These are phyloP conservation scores for Hymenoscyphus fructigenus DNA, from an alignment of 2,329 filamentous ascomycete genomes.

Conservation along the genomic window DNA sequence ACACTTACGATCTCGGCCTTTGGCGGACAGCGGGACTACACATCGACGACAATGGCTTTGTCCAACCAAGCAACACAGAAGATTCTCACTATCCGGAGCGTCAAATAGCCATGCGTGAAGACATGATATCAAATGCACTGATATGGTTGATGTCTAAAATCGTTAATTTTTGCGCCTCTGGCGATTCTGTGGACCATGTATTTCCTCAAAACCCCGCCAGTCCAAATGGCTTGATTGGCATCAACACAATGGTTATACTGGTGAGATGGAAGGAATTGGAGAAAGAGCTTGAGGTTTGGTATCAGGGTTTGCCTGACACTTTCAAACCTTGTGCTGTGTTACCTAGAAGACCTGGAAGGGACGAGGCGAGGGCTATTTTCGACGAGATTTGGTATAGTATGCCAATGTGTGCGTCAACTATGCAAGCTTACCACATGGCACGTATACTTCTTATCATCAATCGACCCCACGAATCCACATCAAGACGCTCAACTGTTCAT, in stretches of 20 bases:
- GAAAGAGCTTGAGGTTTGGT: constrained; percentile 58
- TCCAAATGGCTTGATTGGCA: constrained; percentile 43
- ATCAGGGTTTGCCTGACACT: constrained; percentile 56
- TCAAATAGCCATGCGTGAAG: constrained; percentile 56
- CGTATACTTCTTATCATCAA: constrained; percentile 61
- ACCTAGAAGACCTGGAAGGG: constrained; percentile 31
- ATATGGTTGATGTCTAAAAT: constrained; percentile 67
- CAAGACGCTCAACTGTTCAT: constrained; percentile 50
- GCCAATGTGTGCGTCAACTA: constrained; percentile 63
- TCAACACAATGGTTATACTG: constrained; percentile 48
- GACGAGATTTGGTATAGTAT: constrained; percentile 62
- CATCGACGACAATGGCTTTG: constrained; percentile 52
- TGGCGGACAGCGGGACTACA: constrained; percentile 65
- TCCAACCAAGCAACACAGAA: constrained; percentile 45
- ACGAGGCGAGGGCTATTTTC: constrained; percentile 42
- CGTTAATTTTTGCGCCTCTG: constrained; percentile 61
- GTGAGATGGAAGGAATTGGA: constrained; percentile 55
- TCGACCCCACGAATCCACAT: constrained; percentile 55
- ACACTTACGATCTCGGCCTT: constrained; percentile 59
- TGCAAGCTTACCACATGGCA: constrained; percentile 66
- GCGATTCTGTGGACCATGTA: constrained; percentile 47
- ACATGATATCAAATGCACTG: constrained; percentile 62
- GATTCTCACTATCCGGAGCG: constrained; percentile 43
- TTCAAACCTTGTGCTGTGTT: constrained; percentile 57
- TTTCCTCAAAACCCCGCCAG: constrained; percentile 36